Evolutionary conservation across 2,329 filamentous ascomycete genomes (phyloP), one percentile per base, ranked within the genome.

Genomic region (Coniochaeta ligniaria): DNA sequence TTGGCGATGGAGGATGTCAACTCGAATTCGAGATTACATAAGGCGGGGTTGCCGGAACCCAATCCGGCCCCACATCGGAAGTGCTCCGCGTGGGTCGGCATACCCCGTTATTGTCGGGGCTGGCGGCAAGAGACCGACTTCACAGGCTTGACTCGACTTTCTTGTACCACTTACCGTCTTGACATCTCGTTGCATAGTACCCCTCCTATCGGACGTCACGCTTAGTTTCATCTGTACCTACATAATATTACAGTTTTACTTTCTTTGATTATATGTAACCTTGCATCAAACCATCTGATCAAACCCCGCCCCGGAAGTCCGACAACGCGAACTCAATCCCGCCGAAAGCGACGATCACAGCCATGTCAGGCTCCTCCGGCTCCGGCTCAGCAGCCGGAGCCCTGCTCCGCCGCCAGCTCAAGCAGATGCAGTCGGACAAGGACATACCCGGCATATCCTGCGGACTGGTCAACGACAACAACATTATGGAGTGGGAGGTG

Each of bases 401-500:
- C 63, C 85, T 98, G 65, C 85, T 99, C 55, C 80, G 83, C 68
- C 87, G 90, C 61, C 94, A 98, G 77, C 85, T 98, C 66, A 96
- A 96, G 79, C 88, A 96, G 73, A 98, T 99, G 86, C 91, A 96
- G 76, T 86, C 83, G 26, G 88, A 91, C 73, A 94, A 92, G 72
- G 92, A 96, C 74, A 89, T 98, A 55, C 92, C 92, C 0, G 95
- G 94, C 59, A 96, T 98, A 71, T 97, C 92, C 63, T 96, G 92
- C 69, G 95, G 95, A 0, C 80, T 99, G 50, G 87, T 93, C 59
- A 87, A 88, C 69, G 90, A 90, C 73, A 89, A 79, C 76, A 96
- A 96, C 72, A 87, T 98, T 11, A 97, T 97, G 66, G 90, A 96
- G 78, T 99, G 95, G 95, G 93, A 98, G 75, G 92, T 98, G 22